A percentile compares a stretch with the other conserved stretches of the same genome.
These are phyloP conservation scores for Chaetothyriales sp. DNA, from an alignment of 2,329 filamentous ascomycete genomes.

Conservation along the genomic window DNA sequence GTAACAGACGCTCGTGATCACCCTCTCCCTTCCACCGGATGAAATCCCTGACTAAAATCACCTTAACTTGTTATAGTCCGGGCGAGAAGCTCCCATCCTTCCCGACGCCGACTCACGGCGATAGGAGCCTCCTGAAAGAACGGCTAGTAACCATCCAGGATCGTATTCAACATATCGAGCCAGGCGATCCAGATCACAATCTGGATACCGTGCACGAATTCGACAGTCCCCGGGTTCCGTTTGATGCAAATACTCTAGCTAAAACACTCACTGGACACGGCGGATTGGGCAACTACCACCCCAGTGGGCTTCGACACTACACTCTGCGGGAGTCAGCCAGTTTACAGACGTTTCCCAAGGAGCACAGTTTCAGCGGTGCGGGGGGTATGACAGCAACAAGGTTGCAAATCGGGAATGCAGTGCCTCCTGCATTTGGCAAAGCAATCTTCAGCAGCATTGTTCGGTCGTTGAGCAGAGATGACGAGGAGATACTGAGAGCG, in stretches of 20 bases:
- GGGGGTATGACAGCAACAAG: constrained; percentile 27
- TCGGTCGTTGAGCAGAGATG: constrained; percentile 23
- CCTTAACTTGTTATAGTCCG: constrained; percentile 46
- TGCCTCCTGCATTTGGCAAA: constrained; percentile 42
- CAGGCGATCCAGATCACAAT: constrained; percentile 29
- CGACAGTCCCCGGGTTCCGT: constrained; percentile 23
- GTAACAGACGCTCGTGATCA: constrained; percentile 9
- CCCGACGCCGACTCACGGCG: constrained; percentile 44
- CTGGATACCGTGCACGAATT: constrained; percentile 18
- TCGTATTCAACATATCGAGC: constrained; percentile 28
- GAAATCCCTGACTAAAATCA: constrained; percentile 24
- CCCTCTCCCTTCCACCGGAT: too few species aligned
- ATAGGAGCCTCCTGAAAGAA: constrained; percentile 19
- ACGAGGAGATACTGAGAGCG: constrained; percentile 12
- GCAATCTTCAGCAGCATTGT: constrained; percentile 26
- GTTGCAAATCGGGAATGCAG: constrained; percentile 65
- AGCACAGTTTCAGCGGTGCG: constrained; percentile 40
- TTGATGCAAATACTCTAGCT: constrained; percentile 36
- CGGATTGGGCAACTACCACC: constrained; percentile 50
- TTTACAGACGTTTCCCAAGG: constrained; percentile 52
- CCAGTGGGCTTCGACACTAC: constrained; percentile 45
- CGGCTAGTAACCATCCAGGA: constrained; percentile 29
- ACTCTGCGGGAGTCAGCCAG: constrained; percentile 53
- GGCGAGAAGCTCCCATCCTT: constrained; percentile 56
- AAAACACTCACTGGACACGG: constrained; percentile 49